Evolutionary conservation across 2,329 filamentous ascomycete genomes (phyloP).

Genomic region (Alternaria rosae): DNA sequence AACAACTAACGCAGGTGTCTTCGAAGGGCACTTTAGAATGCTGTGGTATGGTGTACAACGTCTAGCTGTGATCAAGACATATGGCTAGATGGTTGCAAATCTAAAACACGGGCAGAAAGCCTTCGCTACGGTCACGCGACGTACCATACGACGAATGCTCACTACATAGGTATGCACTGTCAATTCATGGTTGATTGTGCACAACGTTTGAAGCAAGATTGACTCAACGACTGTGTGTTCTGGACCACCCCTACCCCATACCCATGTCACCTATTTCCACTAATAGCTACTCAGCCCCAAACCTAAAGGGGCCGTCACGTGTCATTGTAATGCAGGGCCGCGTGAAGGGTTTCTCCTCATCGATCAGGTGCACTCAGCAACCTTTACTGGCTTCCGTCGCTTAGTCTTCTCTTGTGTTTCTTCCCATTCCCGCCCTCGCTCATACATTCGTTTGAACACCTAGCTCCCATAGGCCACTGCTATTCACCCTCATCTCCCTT

Average conservation of each 20-base stretch:
- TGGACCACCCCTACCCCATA: too few relatives aligned
- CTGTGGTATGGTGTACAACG: not conserved
- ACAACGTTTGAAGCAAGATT: not conserved
- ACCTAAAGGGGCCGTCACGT: too few relatives aligned
- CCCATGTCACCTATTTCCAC: too few relatives aligned
- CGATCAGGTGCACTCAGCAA: not conserved
- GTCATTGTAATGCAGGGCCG: too few relatives aligned
- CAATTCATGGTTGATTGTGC: slow-evolving; percentile 1
- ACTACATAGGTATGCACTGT: not conserved
- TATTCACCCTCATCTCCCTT: slow-evolving; percentile 21
- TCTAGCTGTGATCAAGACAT: too few relatives aligned
- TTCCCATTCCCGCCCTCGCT: slow-evolving; percentile 5
- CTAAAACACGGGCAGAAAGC: too few relatives aligned
- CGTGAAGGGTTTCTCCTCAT: slow-evolving; percentile 2
- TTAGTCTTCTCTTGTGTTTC: slow-evolving; percentile 8
- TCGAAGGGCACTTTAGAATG: not conserved
- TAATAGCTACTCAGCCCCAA: too few relatives aligned
- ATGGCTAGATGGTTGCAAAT: too few relatives aligned
- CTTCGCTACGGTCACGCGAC: not conserved
- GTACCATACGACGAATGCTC: too few relatives aligned
- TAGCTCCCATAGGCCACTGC: slow-evolving; percentile 9
- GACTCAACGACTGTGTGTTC: not conserved
- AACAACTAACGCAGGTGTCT: not conserved
- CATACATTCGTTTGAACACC: slow-evolving; percentile 8
- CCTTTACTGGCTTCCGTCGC: slow-evolving; percentile 8